phyloP scores from a whole-genome alignment of 1,284 basidiomycete genomes.

The Cutaneotrichosporon cavernicola region DNA sequence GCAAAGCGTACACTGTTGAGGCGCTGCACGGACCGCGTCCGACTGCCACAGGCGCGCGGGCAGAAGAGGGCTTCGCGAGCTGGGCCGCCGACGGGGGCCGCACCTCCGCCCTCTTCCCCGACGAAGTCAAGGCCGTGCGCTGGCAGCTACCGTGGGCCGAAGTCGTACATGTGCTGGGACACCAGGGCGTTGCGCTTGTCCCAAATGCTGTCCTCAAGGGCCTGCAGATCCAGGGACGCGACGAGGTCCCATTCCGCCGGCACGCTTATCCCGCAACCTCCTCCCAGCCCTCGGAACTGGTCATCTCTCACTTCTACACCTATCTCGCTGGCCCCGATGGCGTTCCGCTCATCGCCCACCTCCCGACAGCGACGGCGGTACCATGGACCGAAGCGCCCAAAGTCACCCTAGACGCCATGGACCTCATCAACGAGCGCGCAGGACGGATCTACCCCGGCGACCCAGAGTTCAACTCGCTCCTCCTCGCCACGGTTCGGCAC shows the following conservation, averaged over 20 bases:
- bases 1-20: conserved; percentile 29
- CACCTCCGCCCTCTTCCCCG: conserved; percentile 31
- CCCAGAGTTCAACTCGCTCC: conserved; percentile 42
- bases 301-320: conserved; percentile 45
- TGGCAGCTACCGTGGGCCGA: conserved; percentile 31
- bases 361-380: conserved; percentile 28
- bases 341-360: conserved; percentile 22
- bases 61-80: conserved; percentile 34
- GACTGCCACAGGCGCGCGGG: conserved; percentile 35
- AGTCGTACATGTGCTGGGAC: conserved; percentile 34
- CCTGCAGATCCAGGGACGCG: conserved; percentile 25
- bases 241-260: conserved; percentile 29
- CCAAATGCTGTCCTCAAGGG: conserved; percentile 16
- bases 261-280: conserved; percentile 19
- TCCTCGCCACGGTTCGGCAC: conserved; percentile 37
- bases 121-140: conserved; percentile 41
- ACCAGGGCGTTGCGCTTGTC: conserved; percentile 21
- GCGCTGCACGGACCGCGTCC: conserved; percentile 32
- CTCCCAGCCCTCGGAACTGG: conserved; percentile 23
- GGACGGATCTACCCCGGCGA: conserved; percentile 36
- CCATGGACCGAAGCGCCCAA: conserved; percentile 29
- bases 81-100: conserved; percentile 27
- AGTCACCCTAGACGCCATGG: conserved; percentile 27
- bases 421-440: conserved; percentile 40
- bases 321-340: conserved; percentile 30